Evolutionary conservation across 2,329 filamentous ascomycete species (phyloP), one percentile per base, ranked within the genome.

Genomic region (Sphaerulina populicola): DNA sequence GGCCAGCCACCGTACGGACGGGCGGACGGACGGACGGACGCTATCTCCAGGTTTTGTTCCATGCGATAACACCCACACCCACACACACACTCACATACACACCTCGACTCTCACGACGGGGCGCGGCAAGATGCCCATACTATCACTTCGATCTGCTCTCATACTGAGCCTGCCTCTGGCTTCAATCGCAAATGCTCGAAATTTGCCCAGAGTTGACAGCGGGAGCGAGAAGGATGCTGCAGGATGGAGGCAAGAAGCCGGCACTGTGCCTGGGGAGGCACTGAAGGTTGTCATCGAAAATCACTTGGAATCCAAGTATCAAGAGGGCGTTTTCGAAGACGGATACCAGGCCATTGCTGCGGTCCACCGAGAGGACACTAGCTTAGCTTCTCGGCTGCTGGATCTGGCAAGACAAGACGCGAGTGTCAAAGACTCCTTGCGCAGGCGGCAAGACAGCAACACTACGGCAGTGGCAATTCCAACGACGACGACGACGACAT

Each of bases 221-320:
- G 35, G 47, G 48, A 61, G 63, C 39, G 60, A 59, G 15, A 39
- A 55, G 1, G 49, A 43, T 14, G 55, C 60, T 33, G 38, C 47
- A 43, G 69, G 67, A 14, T 78, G 83, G 68, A 72, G 77, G 57
- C 74, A 79, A 52, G 66, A 82, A 49, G 69, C 83, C 48, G 72
- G 76, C 54, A 72, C 73, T 21, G 70, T 83, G 50, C 78, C 82
- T 18, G 75, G 76, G 49, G 73, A 79, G 44, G 75, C 78, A 38
- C 71, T 90, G 48, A 82, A 87, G 66, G 76, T 77, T 42, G 78
- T 85, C 47, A 73, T 89, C 30, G 81, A 86, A 66, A 72, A 75
- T 55, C 76, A 82, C 60, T 72, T 82, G 48, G 77, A 79, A 41
- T 74, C 76, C 43, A 78, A 79, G 62, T 87, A 82, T 69, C 77